Evolutionary conservation across 768 basidiomycete genomes (phyloP), one percentile per base, ranked within the genome.

Genomic region (Strobilomyces dryophilus): DNA sequence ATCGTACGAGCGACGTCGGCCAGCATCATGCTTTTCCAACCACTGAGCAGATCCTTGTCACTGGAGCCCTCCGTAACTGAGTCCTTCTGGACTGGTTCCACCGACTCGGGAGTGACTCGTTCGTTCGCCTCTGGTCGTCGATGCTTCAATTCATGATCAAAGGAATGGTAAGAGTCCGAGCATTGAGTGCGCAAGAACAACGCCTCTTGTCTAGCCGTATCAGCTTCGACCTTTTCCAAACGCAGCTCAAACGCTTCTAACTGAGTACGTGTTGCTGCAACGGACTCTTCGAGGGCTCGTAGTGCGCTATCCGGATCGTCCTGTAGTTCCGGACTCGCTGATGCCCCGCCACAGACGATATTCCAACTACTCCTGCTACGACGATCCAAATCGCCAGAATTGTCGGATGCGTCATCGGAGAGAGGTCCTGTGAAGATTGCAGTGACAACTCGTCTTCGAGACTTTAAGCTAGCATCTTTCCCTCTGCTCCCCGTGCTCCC

Each of bases 401-500:
- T 45, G 39, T 42, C 39, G 21, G 32, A 20, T 12, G 5, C 41
- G 14, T 34, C 44, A 15, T 55, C 49, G 1, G 59, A 14, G 8
- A 34, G 21, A 35, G 53, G 41, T 14, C 61, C 69, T 2, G 67
- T 63, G 15, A 68, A 68, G 34, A 70, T 67, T 41, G 67, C 67
- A 8, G 69, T 71, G 43, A 68, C 58, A 0, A 68, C 55, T 7
- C 67, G 61, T 12, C 59, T 58, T 42, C 54, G 59, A 20, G 21
- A 37, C 36, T 52, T 53, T 2, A 20, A 39, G 12, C 18, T 8
- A 39, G 37, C 26, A 34, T 47, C 42, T 52, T 53, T 62, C 14
- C 49, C 40, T 36, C 32, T 39, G 47, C 44, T 48, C 42, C 60
- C 45, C 7, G 55, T 56, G 15, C 45, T 56, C 40, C 51, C 45